Base-by-base conservation (phyloP, 257 asterid species). In the Dorcoceras hygrometricum region DNA sequence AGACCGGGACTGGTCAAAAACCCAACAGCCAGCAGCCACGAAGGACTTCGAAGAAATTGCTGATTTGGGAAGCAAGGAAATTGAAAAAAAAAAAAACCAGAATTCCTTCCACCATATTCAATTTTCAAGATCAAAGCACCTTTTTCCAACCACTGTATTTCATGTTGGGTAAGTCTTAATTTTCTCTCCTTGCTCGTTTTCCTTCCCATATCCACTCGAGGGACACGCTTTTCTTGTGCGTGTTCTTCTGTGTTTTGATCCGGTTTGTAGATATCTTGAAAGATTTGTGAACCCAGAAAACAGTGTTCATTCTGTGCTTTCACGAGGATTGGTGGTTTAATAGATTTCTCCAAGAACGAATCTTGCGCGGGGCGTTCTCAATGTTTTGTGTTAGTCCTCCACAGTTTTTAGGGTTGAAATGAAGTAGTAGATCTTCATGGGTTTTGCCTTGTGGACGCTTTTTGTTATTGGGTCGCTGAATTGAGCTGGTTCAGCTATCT, bases 1-100 rank as follows among this genome's bases (percentile, higher is more conserved):
- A 77, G 74, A 68, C 75, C 29, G 70, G 14, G 78, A 76, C 28
- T 63, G 54, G 79, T 79, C 82, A 79, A 58, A 58, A 24, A 31
- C 31, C 61, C 71, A 65, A 39, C 57, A 59, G 10, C 12, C 68
- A 66, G 53, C 8, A 68, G 68, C 67, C 72, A 50, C 74, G 65
- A 63, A 27, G 59, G 62, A 71, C 54, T 59, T 69, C 10, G 53
- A 34, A 54, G 31, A 60, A 24, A 67, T 65, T 66, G 31, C 58
- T 23, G 69, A 26, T 20, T 6, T 4, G 6, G 12, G 57, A 23
- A 18, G 58, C 75, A 59, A 70, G 69, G 67, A 63, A 70, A 58
- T 55, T 28, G 55, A 26, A n/a, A n/a, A n/a, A n/a, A n/a, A n/a
- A n/a, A n/a, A n/a, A n/a, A n/a, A n/a, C n/a, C 61, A 57, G 48